Evolutionary conservation across 768 basidiomycete species (phyloP), one percentile per base, ranked within the genome.

Genomic region (Suillus clintonianus): DNA sequence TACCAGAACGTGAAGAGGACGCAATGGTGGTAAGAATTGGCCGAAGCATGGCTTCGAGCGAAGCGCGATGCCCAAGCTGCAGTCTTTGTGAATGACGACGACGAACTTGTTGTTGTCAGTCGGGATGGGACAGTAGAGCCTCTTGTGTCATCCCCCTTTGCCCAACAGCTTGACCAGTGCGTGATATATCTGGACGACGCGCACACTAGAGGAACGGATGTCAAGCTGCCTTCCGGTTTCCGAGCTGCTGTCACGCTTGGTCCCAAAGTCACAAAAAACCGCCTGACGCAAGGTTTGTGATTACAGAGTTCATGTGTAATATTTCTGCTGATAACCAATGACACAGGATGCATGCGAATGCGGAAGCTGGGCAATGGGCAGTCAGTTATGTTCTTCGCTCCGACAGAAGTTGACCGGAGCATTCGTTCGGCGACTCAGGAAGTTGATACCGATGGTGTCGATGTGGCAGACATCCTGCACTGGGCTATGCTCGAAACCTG

Each of bases 341-440:
- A 15, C 4, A 24, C 34, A 84, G 83, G 83, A 4, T 85, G 83
- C 61, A 85, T 85, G 83, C 75, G 83, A 17, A 83, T 85, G 83
- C 76, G 84, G 3, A 76, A 78, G 66, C 74, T 85, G 0, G 84
- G 84, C 19, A 68, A 72, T 11, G 80, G 79, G 0, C 83, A 85
- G 59, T 80, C 83, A 2, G 68, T 84, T n/a, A 70, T 80, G 61
- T 83, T 85, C 67, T 81, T 82, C 55, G 83, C 80, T 13, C 78
- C 83, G 9, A 67, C 70, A 0, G 82, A 83, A 51, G 73, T 83
- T 6, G 77, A 81, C 60, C 65, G 66, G 11, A 58, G 64, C 1
- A 81, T 85, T 60, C 78, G 78, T 27, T 51, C 64, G 9, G 62
- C 73, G 3, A 62, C 65, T 36, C 32, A 30, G 14, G 75, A 72